Evolutionary conservation across 1,139 yeast genomes (phyloP).

Genomic region (Debaryomyces sp.): DNA sequence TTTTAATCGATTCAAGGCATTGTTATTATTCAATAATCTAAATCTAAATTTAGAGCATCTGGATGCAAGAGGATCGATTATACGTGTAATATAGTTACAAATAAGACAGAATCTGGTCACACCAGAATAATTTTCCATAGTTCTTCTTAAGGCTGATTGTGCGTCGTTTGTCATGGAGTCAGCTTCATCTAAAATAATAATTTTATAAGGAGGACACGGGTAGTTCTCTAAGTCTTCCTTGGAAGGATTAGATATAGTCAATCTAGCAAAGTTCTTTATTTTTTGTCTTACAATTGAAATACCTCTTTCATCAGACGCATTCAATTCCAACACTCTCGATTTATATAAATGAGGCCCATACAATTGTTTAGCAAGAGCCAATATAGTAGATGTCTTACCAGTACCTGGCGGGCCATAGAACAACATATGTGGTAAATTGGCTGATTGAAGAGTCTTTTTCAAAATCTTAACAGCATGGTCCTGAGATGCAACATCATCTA

Average conservation of each 20-base stretch:
- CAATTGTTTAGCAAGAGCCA: slow-evolving; percentile 83
- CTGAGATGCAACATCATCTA: slow-evolving; percentile 89
- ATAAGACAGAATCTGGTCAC: slow-evolving; percentile 92
- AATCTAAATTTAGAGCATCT: slow-evolving; percentile 95
- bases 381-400: slow-evolving; percentile 90
- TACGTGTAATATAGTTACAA: slow-evolving; percentile 94
- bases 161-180: slow-evolving; percentile 99
- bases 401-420: slow-evolving; percentile 99
- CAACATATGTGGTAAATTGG: slow-evolving; percentile 92
- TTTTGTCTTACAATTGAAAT: slow-evolving; percentile 91
- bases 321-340: slow-evolving; percentile 82
- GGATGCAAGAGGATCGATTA: slow-evolving; percentile 94
- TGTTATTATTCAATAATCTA: slow-evolving; percentile 68
- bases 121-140: slow-evolving; percentile 92
- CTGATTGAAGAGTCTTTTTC: slow-evolving; percentile 73
- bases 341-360: slow-evolving; percentile 73
- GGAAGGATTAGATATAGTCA: slow-evolving; percentile 81
- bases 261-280: slow-evolving; percentile 87
- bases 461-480: slow-evolving; percentile 88
- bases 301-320: slow-evolving; percentile 97
- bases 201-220: slow-evolving; percentile 95
- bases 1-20: slow-evolving; percentile 68
- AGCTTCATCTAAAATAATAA: slow-evolving; percentile 88
- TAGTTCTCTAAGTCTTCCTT: slow-evolving; percentile 66
- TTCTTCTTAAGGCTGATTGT: slow-evolving; percentile 90